A percentile compares a stretch with the other conserved stretches of the same genome.
Conservation (phyloP, 495 filamentous ascomycete species). For the Penicillium atrosanguineum region DNA sequence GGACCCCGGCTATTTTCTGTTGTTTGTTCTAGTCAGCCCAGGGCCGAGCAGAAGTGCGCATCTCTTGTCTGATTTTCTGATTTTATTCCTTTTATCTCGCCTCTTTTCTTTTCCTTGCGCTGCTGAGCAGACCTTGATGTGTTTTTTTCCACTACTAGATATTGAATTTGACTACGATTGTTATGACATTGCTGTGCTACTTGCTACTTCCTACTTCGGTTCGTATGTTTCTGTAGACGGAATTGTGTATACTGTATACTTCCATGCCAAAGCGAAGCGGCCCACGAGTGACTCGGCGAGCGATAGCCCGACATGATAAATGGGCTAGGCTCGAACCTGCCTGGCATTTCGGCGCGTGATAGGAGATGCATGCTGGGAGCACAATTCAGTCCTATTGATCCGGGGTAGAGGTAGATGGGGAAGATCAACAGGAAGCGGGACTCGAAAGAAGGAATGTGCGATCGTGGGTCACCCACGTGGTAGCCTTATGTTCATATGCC, state of each 20-base stretch:
- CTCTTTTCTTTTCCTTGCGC: slow-evolving; percentile 16
- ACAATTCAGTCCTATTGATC: not conserved
- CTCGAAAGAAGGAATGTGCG: not conserved
- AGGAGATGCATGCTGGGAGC: not conserved
- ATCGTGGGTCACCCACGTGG: not conserved
- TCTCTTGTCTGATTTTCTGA: slow-evolving; percentile 31
- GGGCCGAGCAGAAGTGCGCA: slow-evolving; percentile 51
- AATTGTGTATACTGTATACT: not conserved
- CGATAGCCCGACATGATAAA: slow-evolving; percentile 37
- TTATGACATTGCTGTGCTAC: slow-evolving; percentile 10
- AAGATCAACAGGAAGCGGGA: not conserved
- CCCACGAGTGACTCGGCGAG: slow-evolving; percentile 30
- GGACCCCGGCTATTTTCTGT: slow-evolving; percentile 28
- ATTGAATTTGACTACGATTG: slow-evolving; percentile 26
- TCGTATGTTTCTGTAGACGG: not conserved
- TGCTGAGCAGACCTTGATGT: slow-evolving; percentile 26
- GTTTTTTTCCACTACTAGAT: slow-evolving; percentile 15
- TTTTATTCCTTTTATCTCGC: slow-evolving; percentile 19
- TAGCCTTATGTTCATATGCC: not conserved
- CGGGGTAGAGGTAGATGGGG: not conserved
- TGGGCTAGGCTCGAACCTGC: slow-evolving; percentile 37
- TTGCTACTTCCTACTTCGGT: not conserved
- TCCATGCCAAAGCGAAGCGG: slow-evolving; percentile 20
- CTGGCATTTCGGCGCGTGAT: slow-evolving; percentile 5
- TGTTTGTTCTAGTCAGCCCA: slow-evolving; percentile 30